A percentile compares a stretch with the other conserved stretches of the same genome.
phyloP scores from a whole-genome alignment of 495 filamentous ascomycete genomes.

The Trichocladium antarcticum region DNA sequence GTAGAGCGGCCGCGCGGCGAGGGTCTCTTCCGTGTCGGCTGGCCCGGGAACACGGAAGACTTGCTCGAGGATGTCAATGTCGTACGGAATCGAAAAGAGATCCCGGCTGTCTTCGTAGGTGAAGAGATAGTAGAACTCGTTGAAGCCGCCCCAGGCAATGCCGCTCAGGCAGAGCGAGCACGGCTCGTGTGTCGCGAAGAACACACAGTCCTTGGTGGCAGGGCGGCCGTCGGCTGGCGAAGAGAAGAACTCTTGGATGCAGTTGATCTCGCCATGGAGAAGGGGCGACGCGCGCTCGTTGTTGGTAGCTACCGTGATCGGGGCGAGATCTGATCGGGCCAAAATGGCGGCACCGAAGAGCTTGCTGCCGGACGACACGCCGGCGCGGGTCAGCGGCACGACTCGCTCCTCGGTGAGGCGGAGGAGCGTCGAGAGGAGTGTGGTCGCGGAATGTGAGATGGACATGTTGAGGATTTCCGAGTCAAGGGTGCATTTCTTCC shows the following conservation, averaged over 20 bases:
- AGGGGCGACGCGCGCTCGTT: constrained; percentile 30
- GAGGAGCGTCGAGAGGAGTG: constrained; percentile 26
- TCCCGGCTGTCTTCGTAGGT: constrained; percentile 36
- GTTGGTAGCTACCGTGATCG: constrained; percentile 30
- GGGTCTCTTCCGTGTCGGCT: constrained; percentile 15
- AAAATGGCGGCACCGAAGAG: constrained; percentile 35
- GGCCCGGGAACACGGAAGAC: constrained; percentile 29
- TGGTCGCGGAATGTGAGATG: constrained; percentile 13
- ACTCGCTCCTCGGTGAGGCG: constrained; percentile 23
- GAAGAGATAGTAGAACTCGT: constrained; percentile 36
- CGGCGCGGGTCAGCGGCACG: constrained; percentile 26
- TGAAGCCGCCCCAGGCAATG: constrained; percentile 37
- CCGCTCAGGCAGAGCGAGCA: constrained; percentile 33
- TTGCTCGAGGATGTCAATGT: constrained; percentile 33
- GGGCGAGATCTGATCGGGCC: constrained; percentile 15
- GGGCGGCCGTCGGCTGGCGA: constrained; percentile 17
- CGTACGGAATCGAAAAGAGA: constrained; percentile 31
- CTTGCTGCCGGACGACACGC: constrained; percentile 30
- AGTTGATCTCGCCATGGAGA: constrained; percentile 36
- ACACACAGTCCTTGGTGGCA: constrained; percentile 28
- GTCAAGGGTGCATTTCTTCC: not conserved
- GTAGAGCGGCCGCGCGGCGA: constrained; percentile 26
- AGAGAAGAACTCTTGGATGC: constrained; percentile 34
- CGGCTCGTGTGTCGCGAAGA: constrained; percentile 35
- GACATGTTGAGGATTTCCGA: constrained; percentile 9